phyloP scores from a whole-genome alignment of 768 basidiomycete genomes.

The Amylocystis lapponica region DNA sequence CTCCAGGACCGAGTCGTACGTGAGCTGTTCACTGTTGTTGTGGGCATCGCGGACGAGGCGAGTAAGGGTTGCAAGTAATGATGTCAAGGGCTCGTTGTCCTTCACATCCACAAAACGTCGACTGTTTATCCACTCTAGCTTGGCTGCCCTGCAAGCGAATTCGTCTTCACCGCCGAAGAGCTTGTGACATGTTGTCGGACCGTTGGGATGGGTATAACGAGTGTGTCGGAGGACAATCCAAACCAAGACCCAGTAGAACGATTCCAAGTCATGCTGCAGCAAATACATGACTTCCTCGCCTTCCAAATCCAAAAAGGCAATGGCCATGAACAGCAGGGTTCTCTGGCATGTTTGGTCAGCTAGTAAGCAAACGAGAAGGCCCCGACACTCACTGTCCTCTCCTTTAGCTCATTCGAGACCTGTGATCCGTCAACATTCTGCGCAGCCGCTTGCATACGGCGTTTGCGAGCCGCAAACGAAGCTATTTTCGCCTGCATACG shows the following conservation, averaged over 20 bases:
- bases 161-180: neutral
- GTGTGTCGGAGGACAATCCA: conserved; percentile 8
- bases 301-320: conserved; percentile 1
- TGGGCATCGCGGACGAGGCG: neutral
- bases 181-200: too few species aligned
- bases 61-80: neutral
- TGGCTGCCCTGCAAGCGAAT: neutral
- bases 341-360: neutral
- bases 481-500: neutral
- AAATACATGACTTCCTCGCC: neutral
- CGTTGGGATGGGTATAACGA: neutral
- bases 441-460: neutral
- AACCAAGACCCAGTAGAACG: conserved; percentile 9
- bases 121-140: neutral
- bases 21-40: too few species aligned
- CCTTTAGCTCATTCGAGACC: neutral
- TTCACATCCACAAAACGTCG: neutral
- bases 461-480: neutral
- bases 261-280: conserved; percentile 5
- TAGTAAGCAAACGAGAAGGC: neutral
- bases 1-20: neutral
- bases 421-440: neutral
- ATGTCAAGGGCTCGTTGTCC: neutral
- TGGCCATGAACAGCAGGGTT: conserved; percentile 5
- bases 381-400: neutral